Conservation (phyloP, 2,329 filamentous ascomycete species). For the Metarhizium humberi region DNA sequence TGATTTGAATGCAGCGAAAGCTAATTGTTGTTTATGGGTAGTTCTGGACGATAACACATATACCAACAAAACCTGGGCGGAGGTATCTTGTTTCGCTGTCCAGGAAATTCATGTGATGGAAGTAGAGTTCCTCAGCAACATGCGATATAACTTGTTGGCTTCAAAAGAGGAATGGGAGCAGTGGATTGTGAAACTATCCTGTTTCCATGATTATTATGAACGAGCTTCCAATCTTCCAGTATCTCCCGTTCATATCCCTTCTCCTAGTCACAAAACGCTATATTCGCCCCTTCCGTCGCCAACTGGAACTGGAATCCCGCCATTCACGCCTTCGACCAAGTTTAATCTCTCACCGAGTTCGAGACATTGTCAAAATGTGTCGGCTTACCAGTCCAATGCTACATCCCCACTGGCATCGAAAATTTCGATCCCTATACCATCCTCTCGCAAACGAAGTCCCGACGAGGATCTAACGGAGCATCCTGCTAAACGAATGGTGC, state of each 20-base stretch:
- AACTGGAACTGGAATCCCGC: constrained; percentile 26
- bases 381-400: constrained; percentile 26
- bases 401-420: constrained; percentile 41
- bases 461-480: constrained; percentile 43
- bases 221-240: constrained; percentile 44
- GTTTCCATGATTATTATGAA: constrained; percentile 77
- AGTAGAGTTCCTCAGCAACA: constrained; percentile 98
- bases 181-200: constrained; percentile 76
- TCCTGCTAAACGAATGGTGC: constrained; percentile 40
- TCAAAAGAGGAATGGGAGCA: constrained; percentile 78
- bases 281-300: constrained; percentile 42
- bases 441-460: constrained; percentile 39
- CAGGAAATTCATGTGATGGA: constrained; percentile 98
- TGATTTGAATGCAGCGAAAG: neutral
- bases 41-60: constrained; percentile 98
- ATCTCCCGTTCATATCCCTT: constrained; percentile 32
- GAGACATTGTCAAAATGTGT: constrained; percentile 28
- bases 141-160: constrained; percentile 86
- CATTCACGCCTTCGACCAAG: constrained; percentile 22
- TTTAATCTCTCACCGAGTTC: constrained; percentile 32
- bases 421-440: constrained; percentile 29
- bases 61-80: constrained; percentile 98
- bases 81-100: constrained; percentile 89
- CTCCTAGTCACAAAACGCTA: constrained; percentile 28
- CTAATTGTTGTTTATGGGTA: constrained; percentile 23